Conservation (phyloP, 352 stramenopile species). For the Phytophthora sojae region DNA sequence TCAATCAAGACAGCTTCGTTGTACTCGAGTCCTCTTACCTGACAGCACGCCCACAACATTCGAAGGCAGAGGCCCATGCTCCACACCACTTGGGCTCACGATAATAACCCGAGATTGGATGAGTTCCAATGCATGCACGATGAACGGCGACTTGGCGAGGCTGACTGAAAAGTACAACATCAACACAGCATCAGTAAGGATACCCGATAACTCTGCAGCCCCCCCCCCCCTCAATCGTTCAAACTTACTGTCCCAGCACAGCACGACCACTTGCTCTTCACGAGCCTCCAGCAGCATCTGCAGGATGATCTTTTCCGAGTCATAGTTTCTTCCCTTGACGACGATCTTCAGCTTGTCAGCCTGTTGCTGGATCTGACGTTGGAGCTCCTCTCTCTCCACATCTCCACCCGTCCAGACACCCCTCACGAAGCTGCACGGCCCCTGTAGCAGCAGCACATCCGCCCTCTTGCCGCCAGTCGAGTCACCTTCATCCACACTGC, state of each 20-base stretch:
- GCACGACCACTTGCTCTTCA: conserved; percentile 39
- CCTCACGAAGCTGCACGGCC: conserved; percentile 44
- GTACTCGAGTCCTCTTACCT: conserved; percentile 10
- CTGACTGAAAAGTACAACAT: conserved; percentile 21
- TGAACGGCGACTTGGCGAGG: conserved; percentile 33
- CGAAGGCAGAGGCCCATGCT: conserved; percentile 37
- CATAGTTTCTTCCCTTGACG: conserved; percentile 17
- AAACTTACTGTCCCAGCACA: conserved; percentile 47
- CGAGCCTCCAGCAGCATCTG: conserved; percentile 26
- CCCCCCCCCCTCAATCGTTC: not conserved
- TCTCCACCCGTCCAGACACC: conserved; percentile 29
- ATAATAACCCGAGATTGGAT: conserved; percentile 32
- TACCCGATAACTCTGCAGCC: not conserved
- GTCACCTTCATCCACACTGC: not conserved
- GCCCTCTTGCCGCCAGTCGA: not conserved
- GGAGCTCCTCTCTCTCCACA: conserved; percentile 18
- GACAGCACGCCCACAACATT: conserved; percentile 42
- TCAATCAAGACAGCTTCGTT: not conserved
- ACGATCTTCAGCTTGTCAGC: conserved; percentile 27
- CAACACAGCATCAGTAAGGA: conserved; percentile 3
- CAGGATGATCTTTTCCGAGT: conserved; percentile 27
- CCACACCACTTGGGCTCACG: conserved; percentile 35
- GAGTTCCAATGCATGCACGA: conserved; percentile 35
- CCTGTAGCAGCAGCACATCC: conserved; percentile 32
- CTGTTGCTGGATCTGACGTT: conserved; percentile 13